Conservation (phyloP, 139 green algal genomes). For the Pleodorina starrii region DNA sequence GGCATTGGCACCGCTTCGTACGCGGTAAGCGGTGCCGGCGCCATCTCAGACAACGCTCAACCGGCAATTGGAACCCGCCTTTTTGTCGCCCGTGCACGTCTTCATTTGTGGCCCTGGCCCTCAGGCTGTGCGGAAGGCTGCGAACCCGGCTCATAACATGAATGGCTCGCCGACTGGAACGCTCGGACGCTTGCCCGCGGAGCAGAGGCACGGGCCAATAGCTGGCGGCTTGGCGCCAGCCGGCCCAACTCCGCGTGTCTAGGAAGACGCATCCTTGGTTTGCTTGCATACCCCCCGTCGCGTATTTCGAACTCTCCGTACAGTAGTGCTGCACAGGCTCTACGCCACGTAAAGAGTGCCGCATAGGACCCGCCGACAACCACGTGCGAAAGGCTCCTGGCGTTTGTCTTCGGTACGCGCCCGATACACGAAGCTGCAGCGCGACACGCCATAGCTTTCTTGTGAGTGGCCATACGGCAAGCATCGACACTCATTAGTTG, state of each 20-base stretch:
- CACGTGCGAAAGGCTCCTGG: too few species aligned
- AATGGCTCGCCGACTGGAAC: too few species aligned
- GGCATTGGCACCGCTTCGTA: neutral
- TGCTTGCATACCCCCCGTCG: neutral
- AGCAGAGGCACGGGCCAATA: neutral
- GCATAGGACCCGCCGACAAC: too few species aligned
- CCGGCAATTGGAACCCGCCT: neutral
- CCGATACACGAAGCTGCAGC: too few species aligned
- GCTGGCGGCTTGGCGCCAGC: neutral
- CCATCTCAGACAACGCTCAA: neutral
- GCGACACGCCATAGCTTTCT: too few species aligned
- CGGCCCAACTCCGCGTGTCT: neutral
- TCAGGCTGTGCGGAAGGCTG: neutral
- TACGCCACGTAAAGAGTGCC: neutral
- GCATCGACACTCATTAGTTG: too few species aligned
- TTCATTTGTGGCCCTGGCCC: neutral
- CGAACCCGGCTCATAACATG: too few species aligned
- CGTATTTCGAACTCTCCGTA: neutral
- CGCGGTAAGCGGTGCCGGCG: neutral
- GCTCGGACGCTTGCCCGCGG: constrained; percentile 9
- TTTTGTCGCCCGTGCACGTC: neutral
- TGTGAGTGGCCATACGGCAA: too few species aligned
- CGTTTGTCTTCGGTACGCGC: too few species aligned
- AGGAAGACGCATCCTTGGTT: neutral
- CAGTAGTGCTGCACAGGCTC: neutral